These are phyloP conservation scores for Diaporthe eres DNA, from an alignment of 2,329 filamentous ascomycete genomes.

Conservation along the genomic window DNA sequence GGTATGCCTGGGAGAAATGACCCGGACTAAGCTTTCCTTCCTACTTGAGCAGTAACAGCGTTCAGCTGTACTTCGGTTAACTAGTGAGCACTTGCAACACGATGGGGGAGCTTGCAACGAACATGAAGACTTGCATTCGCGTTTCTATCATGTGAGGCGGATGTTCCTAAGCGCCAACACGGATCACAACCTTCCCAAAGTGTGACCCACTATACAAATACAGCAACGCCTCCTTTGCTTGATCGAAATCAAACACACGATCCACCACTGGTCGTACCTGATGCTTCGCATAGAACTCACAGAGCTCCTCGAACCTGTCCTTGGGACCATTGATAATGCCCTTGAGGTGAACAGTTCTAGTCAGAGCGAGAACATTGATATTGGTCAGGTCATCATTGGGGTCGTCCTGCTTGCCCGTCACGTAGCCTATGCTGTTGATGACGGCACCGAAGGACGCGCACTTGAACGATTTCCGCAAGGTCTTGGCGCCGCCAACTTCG, in stretches of 20 bases:
- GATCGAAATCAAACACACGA: constrained; percentile 57
- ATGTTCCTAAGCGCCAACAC: constrained; percentile 11
- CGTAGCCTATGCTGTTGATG: constrained; percentile 60
- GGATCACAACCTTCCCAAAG: constrained; percentile 67
- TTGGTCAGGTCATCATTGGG: constrained; percentile 63
- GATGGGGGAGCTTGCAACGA: no score
- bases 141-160: no score
- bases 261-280: constrained; percentile 59
- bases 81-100: not conserved
- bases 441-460: constrained; percentile 68
- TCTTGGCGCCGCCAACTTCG: constrained; percentile 67
- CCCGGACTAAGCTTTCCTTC: not conserved
- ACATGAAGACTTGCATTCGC: not conserved
- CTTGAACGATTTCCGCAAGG: constrained; percentile 66
- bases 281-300: constrained; percentile 51
- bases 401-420: constrained; percentile 63
- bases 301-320: constrained; percentile 56
- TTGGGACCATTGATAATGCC: constrained; percentile 71
- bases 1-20: not conserved
- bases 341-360: constrained; percentile 55
- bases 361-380: constrained; percentile 64
- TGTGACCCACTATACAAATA: constrained; percentile 66
- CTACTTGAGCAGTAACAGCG: not conserved
- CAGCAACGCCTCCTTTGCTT: constrained; percentile 60
- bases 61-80: not conserved